These are phyloP conservation scores for Didymella pinodella DNA, from an alignment of 2,329 filamentous ascomycete species.

Conservation along the genomic window DNA sequence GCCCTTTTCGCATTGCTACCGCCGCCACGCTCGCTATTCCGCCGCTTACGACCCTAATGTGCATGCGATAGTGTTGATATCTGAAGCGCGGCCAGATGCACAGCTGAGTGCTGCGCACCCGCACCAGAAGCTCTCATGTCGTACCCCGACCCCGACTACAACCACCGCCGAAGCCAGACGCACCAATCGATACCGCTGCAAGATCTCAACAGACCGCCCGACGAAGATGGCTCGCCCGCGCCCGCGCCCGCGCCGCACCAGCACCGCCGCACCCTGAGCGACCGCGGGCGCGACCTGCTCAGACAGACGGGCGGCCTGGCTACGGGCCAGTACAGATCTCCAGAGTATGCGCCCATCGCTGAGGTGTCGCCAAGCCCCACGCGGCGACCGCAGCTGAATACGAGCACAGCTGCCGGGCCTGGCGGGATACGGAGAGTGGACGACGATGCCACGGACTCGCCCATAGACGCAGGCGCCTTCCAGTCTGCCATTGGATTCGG, in stretches of 20 bases:
- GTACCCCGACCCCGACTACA: constrained; percentile 55
- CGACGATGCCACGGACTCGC: constrained; percentile 50
- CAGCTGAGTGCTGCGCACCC: constrained; percentile 34
- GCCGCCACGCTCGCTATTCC: constrained; percentile 19
- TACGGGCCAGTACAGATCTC: constrained; percentile 50
- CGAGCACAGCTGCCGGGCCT: constrained; percentile 41
- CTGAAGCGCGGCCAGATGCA: constrained; percentile 45
- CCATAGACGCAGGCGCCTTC: constrained; percentile 57
- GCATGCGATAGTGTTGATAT: constrained; percentile 33
- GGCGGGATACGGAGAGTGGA: constrained; percentile 40
- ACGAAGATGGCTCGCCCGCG: constrained; percentile 42
- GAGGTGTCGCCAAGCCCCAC: constrained; percentile 61
- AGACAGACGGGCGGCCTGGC: constrained; percentile 54
- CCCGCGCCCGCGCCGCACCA: constrained; percentile 40
- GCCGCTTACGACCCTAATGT: constrained; percentile 23
- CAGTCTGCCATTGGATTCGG: constrained; percentile 58
- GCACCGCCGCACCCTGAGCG: constrained; percentile 57
- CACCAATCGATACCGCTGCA: constrained; percentile 76
- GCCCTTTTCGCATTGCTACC: constrained; percentile 8
- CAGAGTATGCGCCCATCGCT: constrained; percentile 62
- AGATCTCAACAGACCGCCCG: constrained; percentile 56
- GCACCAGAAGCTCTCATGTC: constrained; percentile 54
- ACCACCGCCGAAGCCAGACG: constrained; percentile 56
- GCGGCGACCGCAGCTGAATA: constrained; percentile 49
- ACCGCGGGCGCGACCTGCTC: constrained; percentile 58